Percentiles rank a stretch among this genome's conserved stretches.
Evolutionary conservation across 2,329 filamentous ascomycete genomes (phyloP).

Genomic region (Gaeumannomyces tritici): DNA sequence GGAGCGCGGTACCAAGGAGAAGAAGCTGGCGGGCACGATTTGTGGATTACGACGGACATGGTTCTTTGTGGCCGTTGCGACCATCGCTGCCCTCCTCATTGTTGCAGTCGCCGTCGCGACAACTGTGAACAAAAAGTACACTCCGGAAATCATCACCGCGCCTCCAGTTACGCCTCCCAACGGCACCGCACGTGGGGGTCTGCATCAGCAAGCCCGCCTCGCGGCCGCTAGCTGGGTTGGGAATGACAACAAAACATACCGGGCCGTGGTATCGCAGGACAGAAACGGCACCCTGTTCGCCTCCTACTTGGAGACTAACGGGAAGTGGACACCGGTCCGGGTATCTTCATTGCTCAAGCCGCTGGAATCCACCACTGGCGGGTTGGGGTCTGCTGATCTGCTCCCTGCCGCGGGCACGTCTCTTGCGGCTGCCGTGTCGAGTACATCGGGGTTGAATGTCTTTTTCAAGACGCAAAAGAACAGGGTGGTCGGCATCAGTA

Average conservation of each 20-base stretch:
- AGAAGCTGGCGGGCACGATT: background rate
- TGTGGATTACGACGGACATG: background rate
- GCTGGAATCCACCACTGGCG: background rate
- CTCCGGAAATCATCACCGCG: too few relatives aligned
- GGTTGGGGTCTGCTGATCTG: background rate
- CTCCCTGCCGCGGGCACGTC: background rate
- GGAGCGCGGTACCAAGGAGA: background rate
- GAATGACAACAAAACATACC: background rate
- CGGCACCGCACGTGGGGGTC: too few relatives aligned
- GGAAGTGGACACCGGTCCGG: background rate
- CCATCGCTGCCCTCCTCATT: background rate
- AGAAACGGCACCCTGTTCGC: background rate
- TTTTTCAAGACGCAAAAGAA: background rate
- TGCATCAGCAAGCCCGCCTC: background rate
- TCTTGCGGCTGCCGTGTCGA: background rate
- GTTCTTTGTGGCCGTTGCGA: background rate
- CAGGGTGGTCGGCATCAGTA: background rate
- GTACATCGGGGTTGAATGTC: background rate
- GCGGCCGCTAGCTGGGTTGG: background rate
- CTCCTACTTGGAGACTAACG: background rate
- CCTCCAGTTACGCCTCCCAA: too few relatives aligned
- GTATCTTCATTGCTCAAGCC: background rate
- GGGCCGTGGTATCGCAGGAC: background rate
- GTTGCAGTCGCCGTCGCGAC: background rate
- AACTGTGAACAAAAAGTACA: background rate